Evolutionary conservation across 2,329 filamentous ascomycete species (phyloP).

Genomic region (Botrytis paeoniae): DNA sequence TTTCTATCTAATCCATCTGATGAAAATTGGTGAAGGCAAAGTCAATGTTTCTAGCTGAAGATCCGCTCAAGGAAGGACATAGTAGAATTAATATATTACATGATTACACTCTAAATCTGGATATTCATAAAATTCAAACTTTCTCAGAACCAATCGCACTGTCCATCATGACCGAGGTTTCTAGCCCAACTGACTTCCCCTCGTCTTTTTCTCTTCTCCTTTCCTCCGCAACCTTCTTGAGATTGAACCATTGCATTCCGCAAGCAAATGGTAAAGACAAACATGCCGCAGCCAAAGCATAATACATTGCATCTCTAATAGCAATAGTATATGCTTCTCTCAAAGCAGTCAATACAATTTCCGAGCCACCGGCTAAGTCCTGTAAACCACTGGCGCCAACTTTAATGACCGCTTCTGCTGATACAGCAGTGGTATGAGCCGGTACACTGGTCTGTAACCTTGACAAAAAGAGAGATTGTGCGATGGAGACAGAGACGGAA

Average conservation of each 20-base stretch:
- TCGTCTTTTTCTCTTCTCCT: not conserved
- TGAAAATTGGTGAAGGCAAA: not conserved
- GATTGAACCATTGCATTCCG: constrained; percentile 15
- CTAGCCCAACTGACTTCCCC: not conserved
- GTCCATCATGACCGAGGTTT: not conserved
- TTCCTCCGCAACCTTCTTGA: constrained; percentile 12
- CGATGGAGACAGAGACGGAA: constrained; percentile 10
- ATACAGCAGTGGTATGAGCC: not conserved
- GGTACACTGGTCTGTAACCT: constrained; percentile 1
- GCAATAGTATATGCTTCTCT: constrained; percentile 10
- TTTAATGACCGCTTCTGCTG: not conserved
- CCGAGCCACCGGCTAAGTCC: not conserved
- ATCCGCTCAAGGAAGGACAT: not conserved
- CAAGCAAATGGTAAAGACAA: constrained; percentile 6
- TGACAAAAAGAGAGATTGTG: constrained; percentile 16
- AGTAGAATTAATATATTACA: not conserved
- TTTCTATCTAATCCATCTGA: not conserved
- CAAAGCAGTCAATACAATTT: not conserved
- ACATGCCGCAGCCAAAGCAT: constrained; percentile 3
- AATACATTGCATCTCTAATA: constrained; percentile 13
- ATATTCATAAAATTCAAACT: not conserved
- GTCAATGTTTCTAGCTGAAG: not conserved
- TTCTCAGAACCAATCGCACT: not conserved
- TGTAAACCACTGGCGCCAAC: constrained; percentile 1
- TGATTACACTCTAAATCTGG: not conserved